Conservation (phyloP, 1,139 yeast species). For the Protomyces arabidopsidicola region DNA sequence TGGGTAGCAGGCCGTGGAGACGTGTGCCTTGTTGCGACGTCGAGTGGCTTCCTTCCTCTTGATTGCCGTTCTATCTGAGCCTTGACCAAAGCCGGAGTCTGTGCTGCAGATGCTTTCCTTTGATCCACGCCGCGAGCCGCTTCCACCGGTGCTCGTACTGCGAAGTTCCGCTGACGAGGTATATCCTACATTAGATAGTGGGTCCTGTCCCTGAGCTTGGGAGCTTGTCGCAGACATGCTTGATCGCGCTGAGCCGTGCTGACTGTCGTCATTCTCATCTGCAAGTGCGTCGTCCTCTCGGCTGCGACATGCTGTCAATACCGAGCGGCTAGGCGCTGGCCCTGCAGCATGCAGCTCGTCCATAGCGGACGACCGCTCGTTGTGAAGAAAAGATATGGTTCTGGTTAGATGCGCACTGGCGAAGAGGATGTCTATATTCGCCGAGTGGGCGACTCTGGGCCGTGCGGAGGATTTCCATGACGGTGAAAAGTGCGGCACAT, state of each 20-base stretch:
- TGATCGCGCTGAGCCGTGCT: neutral
- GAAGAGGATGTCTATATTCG: too few relatives aligned
- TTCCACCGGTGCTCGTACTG: neutral
- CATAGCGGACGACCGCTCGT: neutral
- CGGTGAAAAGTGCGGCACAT: too few relatives aligned
- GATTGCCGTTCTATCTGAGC: neutral
- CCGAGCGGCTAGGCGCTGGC: neutral
- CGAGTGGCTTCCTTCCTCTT: conserved; percentile 2
- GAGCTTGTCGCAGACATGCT: neutral
- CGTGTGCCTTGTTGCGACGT: conserved; percentile 29
- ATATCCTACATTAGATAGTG: too few relatives aligned
- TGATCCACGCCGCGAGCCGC: neutral
- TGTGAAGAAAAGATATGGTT: too few relatives aligned
- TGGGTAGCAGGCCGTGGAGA: conserved; percentile 30
- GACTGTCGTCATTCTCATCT: neutral
- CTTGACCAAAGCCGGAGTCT: neutral
- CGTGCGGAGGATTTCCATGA: too few relatives aligned
- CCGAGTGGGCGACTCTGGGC: too few relatives aligned
- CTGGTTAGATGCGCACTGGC: too few relatives aligned
- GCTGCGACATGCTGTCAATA: neutral
- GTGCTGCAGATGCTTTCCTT: neutral
- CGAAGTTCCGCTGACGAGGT: too few relatives aligned
- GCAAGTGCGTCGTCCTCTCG: neutral
- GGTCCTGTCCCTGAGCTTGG: too few relatives aligned
- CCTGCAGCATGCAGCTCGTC: neutral